Conservation (phyloP, 1,284 basidiomycete genomes). For the Ceratobasidium sp. region DNA sequence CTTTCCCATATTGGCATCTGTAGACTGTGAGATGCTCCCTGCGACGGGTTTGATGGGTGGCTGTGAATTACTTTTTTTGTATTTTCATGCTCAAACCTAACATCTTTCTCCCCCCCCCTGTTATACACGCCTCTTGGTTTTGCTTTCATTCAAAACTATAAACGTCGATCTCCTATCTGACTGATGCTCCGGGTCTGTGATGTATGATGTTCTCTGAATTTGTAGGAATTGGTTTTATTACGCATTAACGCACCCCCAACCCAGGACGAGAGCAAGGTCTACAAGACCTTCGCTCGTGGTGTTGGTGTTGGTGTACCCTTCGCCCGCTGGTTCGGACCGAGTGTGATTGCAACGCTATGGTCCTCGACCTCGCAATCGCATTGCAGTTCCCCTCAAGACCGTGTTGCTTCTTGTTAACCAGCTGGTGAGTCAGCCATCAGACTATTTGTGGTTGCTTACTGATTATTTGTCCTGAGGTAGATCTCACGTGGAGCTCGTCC, state of each 20-base stretch:
- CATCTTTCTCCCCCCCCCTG: too few species aligned
- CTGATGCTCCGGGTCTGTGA: too few species aligned
- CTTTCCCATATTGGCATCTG: conserved; percentile 1
- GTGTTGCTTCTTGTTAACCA: conserved; percentile 97
- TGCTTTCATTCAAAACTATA: too few species aligned
- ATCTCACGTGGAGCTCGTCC: conserved; percentile 99
- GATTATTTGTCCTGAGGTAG: conserved; percentile 61
- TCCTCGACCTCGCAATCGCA: conserved; percentile 98
- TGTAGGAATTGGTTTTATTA: too few species aligned
- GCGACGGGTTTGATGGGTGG: too few species aligned
- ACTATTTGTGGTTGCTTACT: conserved; percentile 10
- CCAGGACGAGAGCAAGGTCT: conserved; percentile 98
- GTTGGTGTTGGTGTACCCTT: conserved; percentile 99
- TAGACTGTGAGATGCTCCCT: background rate
- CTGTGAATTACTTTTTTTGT: too few species aligned
- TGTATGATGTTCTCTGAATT: too few species aligned
- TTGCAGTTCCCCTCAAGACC: conserved; percentile 97
- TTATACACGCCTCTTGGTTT: too few species aligned
- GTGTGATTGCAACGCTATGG: conserved; percentile 99
- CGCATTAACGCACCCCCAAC: conserved; percentile 99
- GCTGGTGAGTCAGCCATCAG: conserved; percentile 71
- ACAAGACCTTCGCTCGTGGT: conserved; percentile 97
- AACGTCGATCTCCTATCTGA: too few species aligned
- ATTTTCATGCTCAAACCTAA: too few species aligned
- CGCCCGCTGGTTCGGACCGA: conserved; percentile 97